These are phyloP conservation scores for Cryphonectria radicalis DNA, from an alignment of 2,329 filamentous ascomycete species.

Conservation along the genomic window DNA sequence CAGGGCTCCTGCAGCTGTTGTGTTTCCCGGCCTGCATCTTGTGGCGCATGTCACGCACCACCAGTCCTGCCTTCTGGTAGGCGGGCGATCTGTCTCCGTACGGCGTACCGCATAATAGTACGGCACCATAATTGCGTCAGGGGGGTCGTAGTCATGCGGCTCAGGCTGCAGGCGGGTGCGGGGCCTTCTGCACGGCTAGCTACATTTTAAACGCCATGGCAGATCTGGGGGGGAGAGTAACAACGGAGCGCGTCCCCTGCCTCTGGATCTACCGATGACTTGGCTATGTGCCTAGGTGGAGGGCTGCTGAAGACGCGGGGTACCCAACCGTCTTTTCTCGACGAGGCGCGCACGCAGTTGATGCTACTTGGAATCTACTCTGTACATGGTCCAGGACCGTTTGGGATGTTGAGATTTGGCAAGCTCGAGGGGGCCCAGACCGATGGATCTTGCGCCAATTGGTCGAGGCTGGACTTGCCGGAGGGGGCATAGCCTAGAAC, in stretches of 20 bases:
- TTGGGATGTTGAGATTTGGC: not conserved
- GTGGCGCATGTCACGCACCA: not conserved
- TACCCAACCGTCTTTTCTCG: not conserved
- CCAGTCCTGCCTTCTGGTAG: conserved; percentile 1
- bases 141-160: conserved; percentile 7
- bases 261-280: not conserved
- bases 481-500: not conserved
- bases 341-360: not conserved
- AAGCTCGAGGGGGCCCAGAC: not conserved
- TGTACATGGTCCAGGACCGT: not conserved
- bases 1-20: not conserved
- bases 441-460: not conserved
- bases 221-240: not conserved
- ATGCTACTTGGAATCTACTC: not conserved
- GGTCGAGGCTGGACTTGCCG: conserved; percentile 13
- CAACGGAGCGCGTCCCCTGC: not conserved
- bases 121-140: not conserved
- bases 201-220: not conserved
- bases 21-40: not conserved
- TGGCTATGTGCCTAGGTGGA: not conserved
- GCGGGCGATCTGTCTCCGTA: not conserved
- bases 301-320: not conserved
- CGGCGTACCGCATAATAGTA: not conserved
- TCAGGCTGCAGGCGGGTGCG: not conserved
- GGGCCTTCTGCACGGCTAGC: conserved; percentile 7